phyloP scores from a whole-genome alignment of 495 filamentous ascomycete species.

The Hypoxylon fragiforme region DNA sequence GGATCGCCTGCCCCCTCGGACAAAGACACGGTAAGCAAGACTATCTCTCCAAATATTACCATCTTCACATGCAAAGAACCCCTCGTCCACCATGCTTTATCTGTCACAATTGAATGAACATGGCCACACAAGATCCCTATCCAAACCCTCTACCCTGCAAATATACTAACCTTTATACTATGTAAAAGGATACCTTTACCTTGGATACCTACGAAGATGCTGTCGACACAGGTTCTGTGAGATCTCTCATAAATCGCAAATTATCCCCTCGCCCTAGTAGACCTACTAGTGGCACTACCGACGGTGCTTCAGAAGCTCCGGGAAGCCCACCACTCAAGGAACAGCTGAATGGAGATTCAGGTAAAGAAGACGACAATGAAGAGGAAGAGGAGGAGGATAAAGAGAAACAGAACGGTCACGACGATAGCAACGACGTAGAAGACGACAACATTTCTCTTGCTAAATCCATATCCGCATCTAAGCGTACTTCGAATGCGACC shows the following conservation, averaged over 20 bases:
- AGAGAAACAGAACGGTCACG: constrained; percentile 34
- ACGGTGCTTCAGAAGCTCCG: constrained; percentile 18
- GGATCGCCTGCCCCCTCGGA: constrained; percentile 40
- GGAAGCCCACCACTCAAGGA: constrained; percentile 30
- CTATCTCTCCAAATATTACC: too few species aligned
- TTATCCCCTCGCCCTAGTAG: constrained; percentile 44
- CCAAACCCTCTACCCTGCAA: constrained; percentile 16
- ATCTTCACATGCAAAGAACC: constrained; percentile 17
- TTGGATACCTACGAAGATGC: constrained; percentile 83
- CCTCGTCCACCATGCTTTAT: neutral
- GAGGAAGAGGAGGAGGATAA: constrained; percentile 19
- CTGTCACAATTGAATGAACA: neutral
- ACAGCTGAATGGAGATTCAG: constrained; percentile 35
- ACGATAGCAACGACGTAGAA: too few species aligned
- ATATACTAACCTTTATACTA: too few species aligned
- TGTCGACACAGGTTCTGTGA: constrained; percentile 57
- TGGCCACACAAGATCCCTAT: constrained; percentile 2
- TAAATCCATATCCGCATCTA: constrained; percentile 58
- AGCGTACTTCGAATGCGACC: constrained; percentile 64
- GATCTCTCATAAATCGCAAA: constrained; percentile 54
- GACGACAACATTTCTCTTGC: too few species aligned
- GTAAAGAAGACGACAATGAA: constrained; percentile 24
- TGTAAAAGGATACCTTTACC: neutral
- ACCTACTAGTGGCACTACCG: constrained; percentile 23
- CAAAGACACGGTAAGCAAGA: constrained; percentile 44